Percentiles rank a stretch among this genome's conserved stretches.
phyloP scores from a whole-genome alignment of 1,139 yeast genomes.

The Debaryomyces sp. region DNA sequence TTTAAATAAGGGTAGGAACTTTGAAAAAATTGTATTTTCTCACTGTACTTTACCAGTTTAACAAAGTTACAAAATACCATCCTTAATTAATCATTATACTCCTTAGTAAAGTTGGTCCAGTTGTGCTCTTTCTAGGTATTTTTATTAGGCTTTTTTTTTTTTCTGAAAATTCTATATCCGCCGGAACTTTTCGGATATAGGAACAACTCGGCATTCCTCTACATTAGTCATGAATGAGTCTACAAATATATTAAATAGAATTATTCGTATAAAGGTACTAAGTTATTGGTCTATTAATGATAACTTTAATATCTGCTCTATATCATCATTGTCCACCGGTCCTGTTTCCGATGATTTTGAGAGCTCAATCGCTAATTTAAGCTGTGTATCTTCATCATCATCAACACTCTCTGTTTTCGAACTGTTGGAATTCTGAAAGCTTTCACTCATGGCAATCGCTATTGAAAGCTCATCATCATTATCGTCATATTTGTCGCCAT shows the following conservation, averaged over 20 bases:
- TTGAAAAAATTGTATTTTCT: constrained; percentile 41
- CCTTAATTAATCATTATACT: constrained; percentile 5
- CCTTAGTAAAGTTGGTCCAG: neutral
- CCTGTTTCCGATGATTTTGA: constrained; percentile 16
- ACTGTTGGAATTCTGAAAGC: constrained; percentile 18
- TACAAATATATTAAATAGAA: neutral
- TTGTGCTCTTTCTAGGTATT: neutral
- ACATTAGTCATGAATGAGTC: neutral
- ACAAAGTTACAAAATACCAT: constrained; percentile 32
- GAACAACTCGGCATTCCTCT: neutral
- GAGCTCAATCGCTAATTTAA: constrained; percentile 27
- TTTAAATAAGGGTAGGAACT: constrained; percentile 41
- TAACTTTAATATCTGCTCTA: constrained; percentile 17
- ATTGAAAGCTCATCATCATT: constrained; percentile 52
- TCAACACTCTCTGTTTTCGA: neutral
- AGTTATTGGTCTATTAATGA: constrained; percentile 19
- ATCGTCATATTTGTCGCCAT: constrained; percentile 40
- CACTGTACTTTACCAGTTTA: constrained; percentile 27
- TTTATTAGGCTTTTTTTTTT: neutral
- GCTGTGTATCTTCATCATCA: constrained; percentile 25
- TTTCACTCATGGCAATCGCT: constrained; percentile 56
- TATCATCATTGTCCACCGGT: constrained; percentile 14
- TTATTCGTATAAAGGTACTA: neutral
- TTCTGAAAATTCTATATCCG: neutral
- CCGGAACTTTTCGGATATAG: constrained; percentile 1